Evolutionary conservation across 2,329 filamentous ascomycete species (phyloP), one percentile per base, ranked within the genome.

Genomic region (Metarhizium robertsii): DNA sequence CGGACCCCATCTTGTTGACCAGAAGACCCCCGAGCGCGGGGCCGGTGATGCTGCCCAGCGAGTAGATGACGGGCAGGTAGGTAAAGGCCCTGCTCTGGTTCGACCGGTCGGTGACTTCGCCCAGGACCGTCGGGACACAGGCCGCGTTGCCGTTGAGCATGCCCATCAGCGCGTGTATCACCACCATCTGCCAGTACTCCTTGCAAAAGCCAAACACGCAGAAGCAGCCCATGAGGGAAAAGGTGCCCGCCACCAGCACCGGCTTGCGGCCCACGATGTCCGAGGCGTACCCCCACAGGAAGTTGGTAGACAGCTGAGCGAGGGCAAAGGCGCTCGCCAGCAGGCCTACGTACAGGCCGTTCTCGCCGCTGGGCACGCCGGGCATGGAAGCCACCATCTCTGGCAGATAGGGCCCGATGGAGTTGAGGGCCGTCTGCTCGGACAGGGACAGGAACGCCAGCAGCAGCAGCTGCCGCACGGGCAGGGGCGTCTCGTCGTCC

Each of bases 361-460:
- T 86, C 63, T 91, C 76, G 6, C 76, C 78, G 2, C 79, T 72
- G 20, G 87, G 80, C 20, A 96, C 86, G 59, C 89, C 89, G 1
- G 90, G 88, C 67, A 97, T 97, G 1, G 84, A 85, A 25, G 84
- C 82, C 1, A 92, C 86, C 92, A 99, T 97, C 63, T 91, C 83
- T 0, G 94, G 94, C 2, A 99, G 81, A 70, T 99, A 99, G 1
- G 94, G 94, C 11, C 87, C 88, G 65, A 99, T 96, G 25, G 91
- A 96, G 71, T 99, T 99, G 66, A 99, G 80, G 0, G 94, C 94
- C 0, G 92, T 97, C 76, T 99, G 94, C 69, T 99, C 94, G 54
- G 89, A 88, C 25, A 99, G 79, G 6, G 92, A 92, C 58, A 99
- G 88, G 61, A 96, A 75, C 1, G 92, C 92, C 38, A 99, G 76